Base-by-base conservation (phyloP, 2,329 filamentous ascomycete species). In the Sporothrix schenckii region DNA sequence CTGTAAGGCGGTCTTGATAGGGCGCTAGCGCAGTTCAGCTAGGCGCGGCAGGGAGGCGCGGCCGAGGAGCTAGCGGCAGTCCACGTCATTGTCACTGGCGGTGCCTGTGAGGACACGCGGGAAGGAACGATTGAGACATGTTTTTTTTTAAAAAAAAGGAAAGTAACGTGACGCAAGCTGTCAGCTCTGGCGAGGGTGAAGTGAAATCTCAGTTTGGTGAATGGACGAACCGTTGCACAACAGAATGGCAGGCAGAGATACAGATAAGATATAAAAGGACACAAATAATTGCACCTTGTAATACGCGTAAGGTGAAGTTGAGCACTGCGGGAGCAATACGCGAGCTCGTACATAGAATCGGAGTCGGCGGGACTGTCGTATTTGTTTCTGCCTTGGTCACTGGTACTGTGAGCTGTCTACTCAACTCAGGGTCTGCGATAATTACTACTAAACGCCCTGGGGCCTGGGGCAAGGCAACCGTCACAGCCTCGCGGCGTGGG, bases 41-140 rank as follows among this genome's bases (percentile, higher is more conserved):
- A 47, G 58, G 58, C 39, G 24, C 58, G 41, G 54, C 30, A 54
- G 50, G 11, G 44, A 66, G 44, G 61, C 44, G 44, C 61, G 47
- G 44, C 39, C 44, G 61, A 13, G 19, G 21, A 52, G 61, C 44
- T 52, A 66, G 61, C 44, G 47, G 21, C 58, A 47, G 58, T 63
- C 58, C 58, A 63, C 58, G 58, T 63, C 58, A 63, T 34, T 63
- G 58, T 63, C 58, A 27, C 58, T 44, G 58, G n/a, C 39, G 52
- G 58, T 54, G 52, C 24, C 58, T 47, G 44, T 19, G 14, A 39
- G 24, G 21, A 47, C 34, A 19, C 61, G 44, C 16, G 24, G 16
- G 58, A 66, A 56, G 47, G 21, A 34, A 41, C 39, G 11, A 49
- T 9, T 39, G 27, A 54, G 39, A 63, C 49, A 67, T 34, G 41